phyloP scores from a whole-genome alignment of 176 grass and related monocot genomes.

The Zoysia japonica region DNA sequence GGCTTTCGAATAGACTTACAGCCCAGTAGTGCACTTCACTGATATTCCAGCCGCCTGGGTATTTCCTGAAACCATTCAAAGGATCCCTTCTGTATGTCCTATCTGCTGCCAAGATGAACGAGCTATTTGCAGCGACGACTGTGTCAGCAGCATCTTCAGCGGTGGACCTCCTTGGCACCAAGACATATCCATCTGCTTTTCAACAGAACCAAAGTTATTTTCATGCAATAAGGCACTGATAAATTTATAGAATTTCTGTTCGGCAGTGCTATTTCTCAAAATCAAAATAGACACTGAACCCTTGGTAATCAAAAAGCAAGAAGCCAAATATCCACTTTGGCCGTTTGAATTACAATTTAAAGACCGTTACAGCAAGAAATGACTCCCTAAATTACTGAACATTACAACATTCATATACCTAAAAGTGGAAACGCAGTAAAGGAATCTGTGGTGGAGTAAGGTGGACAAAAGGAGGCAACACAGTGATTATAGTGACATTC shows the following conservation, averaged over 20 bases:
- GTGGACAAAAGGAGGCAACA: slow-evolving; percentile 3
- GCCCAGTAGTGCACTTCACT: slow-evolving; percentile 80
- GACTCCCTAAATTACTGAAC: not conserved
- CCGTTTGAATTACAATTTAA: not conserved
- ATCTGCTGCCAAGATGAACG: slow-evolving; percentile 67
- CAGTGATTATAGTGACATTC: slow-evolving; percentile 1
- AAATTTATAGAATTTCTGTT: not conserved
- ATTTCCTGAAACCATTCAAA: slow-evolving; percentile 66
- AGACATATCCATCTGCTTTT: slow-evolving; percentile 40
- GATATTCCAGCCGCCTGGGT: slow-evolving; percentile 87
- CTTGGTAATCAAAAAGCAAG: not conserved
- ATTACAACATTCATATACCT: not conserved
- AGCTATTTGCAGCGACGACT: slow-evolving; percentile 52
- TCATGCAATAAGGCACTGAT: not conserved
- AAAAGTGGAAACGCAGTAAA: not conserved
- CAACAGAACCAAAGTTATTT: not conserved
- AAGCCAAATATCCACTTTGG: not conserved
- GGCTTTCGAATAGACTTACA: slow-evolving; percentile 52
- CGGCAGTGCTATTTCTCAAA: not conserved
- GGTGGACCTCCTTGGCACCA: slow-evolving; percentile 58
- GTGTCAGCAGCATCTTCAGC: slow-evolving; percentile 52
- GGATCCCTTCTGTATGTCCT: slow-evolving; percentile 80
- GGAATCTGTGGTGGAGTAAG: not conserved
- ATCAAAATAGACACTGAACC: not conserved
- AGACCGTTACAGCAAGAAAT: not conserved